Evolutionary conservation across 495 filamentous ascomycete genomes (phyloP), one percentile per base, ranked within the genome.

Genomic region (Hypoxylon cercidicola): DNA sequence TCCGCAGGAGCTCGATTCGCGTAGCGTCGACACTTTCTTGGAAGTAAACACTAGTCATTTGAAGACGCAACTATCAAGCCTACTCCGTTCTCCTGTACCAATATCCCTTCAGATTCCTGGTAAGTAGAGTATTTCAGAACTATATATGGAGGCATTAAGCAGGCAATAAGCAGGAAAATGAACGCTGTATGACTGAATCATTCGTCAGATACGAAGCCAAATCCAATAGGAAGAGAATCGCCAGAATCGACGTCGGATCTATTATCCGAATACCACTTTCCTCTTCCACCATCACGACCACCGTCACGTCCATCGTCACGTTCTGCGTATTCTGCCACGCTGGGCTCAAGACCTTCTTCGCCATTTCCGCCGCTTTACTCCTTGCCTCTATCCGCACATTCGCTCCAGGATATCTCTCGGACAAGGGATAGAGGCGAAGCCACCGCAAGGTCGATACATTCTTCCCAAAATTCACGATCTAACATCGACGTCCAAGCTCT

Each of bases 321-420:
- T 2, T 23, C 45, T 10, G n/a, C 39, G 3, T 15, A 11, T 13
- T 49, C 62, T 8, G n/a, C 32, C 3, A 21, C 8, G 3, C 59
- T 35, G 16, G 32, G 30, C 10, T 35, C 34, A 21, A 34, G 28
- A 2, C 20, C 52, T 32, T 51, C 19, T 13, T 56, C 63, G 3
- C 56, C 45, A 4, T 19, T 57, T 12, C 51, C 52, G n/a, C 41
- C 63, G 7, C 57, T 57, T 21, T 61, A 66, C 23, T 57, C 63
- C 35, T 44, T 28, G 5, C 15, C 37, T 1, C 35, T 41, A 40
- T 34, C 51, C 18, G 39, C 12, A 12, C 34, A 50, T 16, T 40
- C 51, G 11, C 15, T 21, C 0, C 46, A 55, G 18, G 39, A 43
- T 20, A 40, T 32, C n/a, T 0, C 11, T 1, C 9, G 32, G 6